Evolutionary conservation across 345 rosid species (phyloP), one percentile per base, ranked within the genome.

Genomic region (Ceriops zippeliana): DNA sequence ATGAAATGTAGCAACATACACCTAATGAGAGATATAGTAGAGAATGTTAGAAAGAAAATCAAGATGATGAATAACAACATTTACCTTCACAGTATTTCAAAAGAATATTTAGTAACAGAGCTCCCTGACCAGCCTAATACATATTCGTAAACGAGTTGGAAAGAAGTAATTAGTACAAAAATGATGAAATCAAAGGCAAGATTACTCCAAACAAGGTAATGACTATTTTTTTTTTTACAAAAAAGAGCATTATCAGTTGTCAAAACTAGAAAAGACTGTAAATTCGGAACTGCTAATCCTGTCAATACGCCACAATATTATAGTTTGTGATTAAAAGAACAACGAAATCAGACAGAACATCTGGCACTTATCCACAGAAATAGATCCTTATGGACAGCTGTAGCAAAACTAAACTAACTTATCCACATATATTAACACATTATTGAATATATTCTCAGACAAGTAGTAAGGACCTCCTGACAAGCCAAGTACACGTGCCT

Each of bases 81-180:
- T 73, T 82, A 92, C 98, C 97, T 75, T 92, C 98, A 63, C 87
- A 85, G 77, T 92, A 96, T 80, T 89, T 92, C 10, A 97, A 92
- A 69, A 96, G 89, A 75, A 96, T 87, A 75, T 90, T 92, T 74
- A 96, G 86, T 22, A 96, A 85, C 74, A 96, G 89, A 72, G 99
- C 93, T 66, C 99, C 98, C 79, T 92, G 97, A 47, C 96, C 99
- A 79, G 97, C 96, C 99, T 96, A 68, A 52, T 15, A 21, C 34
- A 26, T 37, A 31, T 56, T 21, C 62, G 16, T 42, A 13, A 82
- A 66, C 67, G 70, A 46, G 58, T 58, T 46, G 38, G 17, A 57
- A 53, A 61, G 26, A 22, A 75, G 61, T 31, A 52, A 69, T 63
- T 35, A 67, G 64, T 46, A 78, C 62, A 76, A 52, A 56, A 27